These are phyloP conservation scores for Leccinum pachyderme DNA, from an alignment of 1,284 basidiomycete genomes.

Conservation along the genomic window DNA sequence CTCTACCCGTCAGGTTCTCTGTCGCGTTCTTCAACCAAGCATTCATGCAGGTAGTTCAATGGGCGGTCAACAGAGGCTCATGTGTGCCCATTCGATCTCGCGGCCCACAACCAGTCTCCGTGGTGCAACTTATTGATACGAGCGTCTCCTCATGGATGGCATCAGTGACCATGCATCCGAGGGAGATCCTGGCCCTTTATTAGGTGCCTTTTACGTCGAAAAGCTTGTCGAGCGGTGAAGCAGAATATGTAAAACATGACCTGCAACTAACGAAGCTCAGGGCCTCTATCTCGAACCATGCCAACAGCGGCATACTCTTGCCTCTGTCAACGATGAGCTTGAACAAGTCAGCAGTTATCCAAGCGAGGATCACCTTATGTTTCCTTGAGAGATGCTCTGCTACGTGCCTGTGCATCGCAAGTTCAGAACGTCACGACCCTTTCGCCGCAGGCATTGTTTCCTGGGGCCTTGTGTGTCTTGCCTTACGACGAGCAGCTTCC, in stretches of 20 bases:
- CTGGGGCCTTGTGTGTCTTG: not conserved
- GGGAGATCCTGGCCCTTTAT: slow-evolving; percentile 37
- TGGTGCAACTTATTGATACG: slow-evolving; percentile 48
- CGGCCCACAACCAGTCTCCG: slow-evolving; percentile 36
- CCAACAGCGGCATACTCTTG: slow-evolving; percentile 48
- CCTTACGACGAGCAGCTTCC: slow-evolving; percentile 24
- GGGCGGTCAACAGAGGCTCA: slow-evolving; percentile 39
- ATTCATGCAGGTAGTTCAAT: slow-evolving; percentile 31
- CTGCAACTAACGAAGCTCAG: slow-evolving; percentile 31
- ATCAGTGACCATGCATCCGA: slow-evolving; percentile 46
- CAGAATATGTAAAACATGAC: not conserved
- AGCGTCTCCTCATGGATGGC: slow-evolving; percentile 46
- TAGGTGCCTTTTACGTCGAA: slow-evolving; percentile 44
- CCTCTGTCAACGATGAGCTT: slow-evolving; percentile 43
- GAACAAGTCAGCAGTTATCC: slow-evolving; percentile 33
- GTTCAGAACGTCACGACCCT: slow-evolving; percentile 41
- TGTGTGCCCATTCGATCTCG: slow-evolving; percentile 47
- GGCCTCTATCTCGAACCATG: slow-evolving; percentile 46
- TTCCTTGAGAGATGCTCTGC: slow-evolving; percentile 32
- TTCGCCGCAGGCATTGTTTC: slow-evolving; percentile 40
- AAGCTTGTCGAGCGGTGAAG: slow-evolving; percentile 42
- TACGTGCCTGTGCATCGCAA: slow-evolving; percentile 34
- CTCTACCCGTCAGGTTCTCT: not conserved
- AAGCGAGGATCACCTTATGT: not conserved
- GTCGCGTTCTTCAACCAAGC: not conserved